phyloP scores from a whole-genome alignment of 1,284 basidiomycete species.

The Cutaneotrichosporon mucoides region DNA sequence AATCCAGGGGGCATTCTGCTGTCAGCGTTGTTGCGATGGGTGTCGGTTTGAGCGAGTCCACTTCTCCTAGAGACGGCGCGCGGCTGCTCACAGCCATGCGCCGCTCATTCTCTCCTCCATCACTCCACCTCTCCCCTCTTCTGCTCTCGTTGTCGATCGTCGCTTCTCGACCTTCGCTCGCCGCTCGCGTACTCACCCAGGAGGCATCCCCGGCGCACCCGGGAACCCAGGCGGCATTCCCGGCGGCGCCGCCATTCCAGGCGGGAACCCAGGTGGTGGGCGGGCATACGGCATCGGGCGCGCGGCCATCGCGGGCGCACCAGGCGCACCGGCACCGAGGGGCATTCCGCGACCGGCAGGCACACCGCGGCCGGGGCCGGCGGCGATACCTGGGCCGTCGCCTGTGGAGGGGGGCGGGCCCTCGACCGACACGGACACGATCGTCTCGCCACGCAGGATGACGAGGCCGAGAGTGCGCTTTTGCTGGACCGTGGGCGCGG shows the following conservation, averaged over 20 bases:
- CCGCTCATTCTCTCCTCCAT: no score
- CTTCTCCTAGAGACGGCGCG: no score
- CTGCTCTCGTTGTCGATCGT: no score
- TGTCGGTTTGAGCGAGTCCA: no score
- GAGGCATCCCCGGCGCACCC: constrained; percentile 19
- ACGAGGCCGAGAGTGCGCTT: constrained; percentile 94
- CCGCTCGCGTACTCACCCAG: constrained; percentile 16
- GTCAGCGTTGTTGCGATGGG: background rate
- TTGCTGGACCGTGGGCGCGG: constrained; percentile 84
- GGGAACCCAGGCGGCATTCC: constrained; percentile 49
- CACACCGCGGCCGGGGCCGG: constrained; percentile 88
- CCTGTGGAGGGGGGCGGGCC: constrained; percentile 95
- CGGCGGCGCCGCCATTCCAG: constrained; percentile 58
- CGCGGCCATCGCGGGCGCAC: constrained; percentile 64
- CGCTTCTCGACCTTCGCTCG: no score
- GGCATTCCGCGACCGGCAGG: constrained; percentile 97
- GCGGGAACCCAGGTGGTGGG: constrained; percentile 58
- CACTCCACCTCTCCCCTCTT: no score
- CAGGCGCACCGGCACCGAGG: constrained; percentile 57
- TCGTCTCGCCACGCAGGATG: constrained; percentile 92
- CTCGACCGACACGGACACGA: constrained; percentile 92
- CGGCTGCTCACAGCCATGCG: no score
- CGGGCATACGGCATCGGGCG: constrained; percentile 74
- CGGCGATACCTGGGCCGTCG: constrained; percentile 57
- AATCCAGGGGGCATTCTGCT: constrained; percentile 65